Evolutionary conservation across 495 filamentous ascomycete genomes (phyloP), one percentile per base, ranked within the genome.

Genomic region (Neurospora sp.): DNA sequence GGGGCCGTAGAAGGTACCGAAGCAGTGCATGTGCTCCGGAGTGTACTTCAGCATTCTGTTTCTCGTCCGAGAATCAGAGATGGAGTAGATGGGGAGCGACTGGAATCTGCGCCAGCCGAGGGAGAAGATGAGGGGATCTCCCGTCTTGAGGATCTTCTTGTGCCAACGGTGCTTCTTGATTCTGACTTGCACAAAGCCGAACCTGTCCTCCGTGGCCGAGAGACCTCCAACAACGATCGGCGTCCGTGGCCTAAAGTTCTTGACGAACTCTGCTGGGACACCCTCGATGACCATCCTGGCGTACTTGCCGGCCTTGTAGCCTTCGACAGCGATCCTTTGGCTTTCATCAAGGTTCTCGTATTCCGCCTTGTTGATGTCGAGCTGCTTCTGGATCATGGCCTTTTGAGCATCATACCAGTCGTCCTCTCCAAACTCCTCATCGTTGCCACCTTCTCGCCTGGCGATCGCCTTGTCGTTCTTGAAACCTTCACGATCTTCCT

Each of bases 321-420:
- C 96, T 83, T 98, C 95, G 42, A 96, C 93, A 41, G 91, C 86
- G 14, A 90, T 86, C 59, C 96, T 87, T 61, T 94, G 92, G 38
- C 84, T 82, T 70, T 93, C 92, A 75, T 98, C 96, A 12, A 98
- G 87, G 22, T 87, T 82, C 48, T 94, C 93, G 76, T 97, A 96
- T 75, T 98, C 96, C 68, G 92, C 88, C 74, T 93, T 93, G 83
- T 99, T 99, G 86, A 99, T 97, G 72, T 93, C 89, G 68, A 93
- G 85, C 80, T 98, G 96, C 82, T 97, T 98, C 80, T 98, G 92
- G 73, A 98, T 87, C 76, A 91, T 87, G 35, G 96, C 94, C 80
- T 99, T 99, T 78, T 99, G 96, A 35, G 92, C 87, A 78, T 98
- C 94, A 79, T 98, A 98, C 96, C 96, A 99, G 59, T 98, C 93